phyloP scores from a whole-genome alignment of 164 flowering plant species.

The Magnolia sinica region DNA sequence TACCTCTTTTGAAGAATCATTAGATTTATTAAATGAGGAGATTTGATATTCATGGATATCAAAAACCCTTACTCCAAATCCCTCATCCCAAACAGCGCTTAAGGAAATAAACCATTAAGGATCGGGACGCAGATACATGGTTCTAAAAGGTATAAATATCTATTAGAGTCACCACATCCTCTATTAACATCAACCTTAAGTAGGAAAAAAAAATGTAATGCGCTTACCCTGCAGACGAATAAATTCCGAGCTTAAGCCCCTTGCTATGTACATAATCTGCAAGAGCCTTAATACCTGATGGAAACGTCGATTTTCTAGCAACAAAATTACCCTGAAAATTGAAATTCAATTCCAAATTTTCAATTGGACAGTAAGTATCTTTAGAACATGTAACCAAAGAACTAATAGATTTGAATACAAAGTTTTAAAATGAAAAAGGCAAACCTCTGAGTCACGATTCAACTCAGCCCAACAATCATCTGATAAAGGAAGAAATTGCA shows the following conservation, averaged over 20 bases:
- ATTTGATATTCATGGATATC: too few species aligned
- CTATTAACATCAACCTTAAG: too few species aligned
- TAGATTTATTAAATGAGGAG: background rate
- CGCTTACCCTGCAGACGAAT: conserved; percentile 59
- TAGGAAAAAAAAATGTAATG: background rate
- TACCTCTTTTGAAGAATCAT: conserved; percentile 32
- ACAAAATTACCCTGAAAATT: conserved; percentile 49
- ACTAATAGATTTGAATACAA: background rate
- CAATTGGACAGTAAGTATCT: background rate
- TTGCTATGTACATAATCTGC: conserved; percentile 69
- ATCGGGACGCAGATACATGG: too few species aligned
- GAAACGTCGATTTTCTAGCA: conserved; percentile 47
- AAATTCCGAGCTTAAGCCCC: conserved; percentile 66
- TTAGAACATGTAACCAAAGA: background rate
- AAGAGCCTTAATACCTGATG: conserved; percentile 61
- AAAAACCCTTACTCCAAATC: too few species aligned
- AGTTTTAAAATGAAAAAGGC: background rate
- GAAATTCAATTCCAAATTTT: background rate
- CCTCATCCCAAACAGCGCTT: too few species aligned
- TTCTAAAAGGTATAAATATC: background rate
- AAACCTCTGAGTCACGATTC: conserved; percentile 3
- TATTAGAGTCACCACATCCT: too few species aligned
- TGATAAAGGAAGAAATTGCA: background rate
- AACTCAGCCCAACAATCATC: conserved; percentile 16
- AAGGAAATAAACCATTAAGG: too few species aligned